phyloP scores from a whole-genome alignment of 768 basidiomycete genomes.

The Termitomyces sp. region DNA sequence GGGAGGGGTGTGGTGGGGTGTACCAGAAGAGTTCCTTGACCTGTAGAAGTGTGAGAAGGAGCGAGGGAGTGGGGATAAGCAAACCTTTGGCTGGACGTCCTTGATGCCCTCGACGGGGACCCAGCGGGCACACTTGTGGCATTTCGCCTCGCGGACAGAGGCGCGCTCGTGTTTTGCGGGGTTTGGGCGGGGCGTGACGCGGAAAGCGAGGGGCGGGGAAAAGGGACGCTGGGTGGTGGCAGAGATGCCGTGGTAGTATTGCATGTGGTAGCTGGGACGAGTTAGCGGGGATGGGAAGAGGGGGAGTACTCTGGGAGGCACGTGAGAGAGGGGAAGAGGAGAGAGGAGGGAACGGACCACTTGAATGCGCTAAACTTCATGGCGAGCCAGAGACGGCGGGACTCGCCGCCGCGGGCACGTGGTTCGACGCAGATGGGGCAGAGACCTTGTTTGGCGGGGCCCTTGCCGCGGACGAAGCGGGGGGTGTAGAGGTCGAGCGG shows the following conservation, averaged over 20 bases:
- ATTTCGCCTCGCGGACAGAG: conserved; percentile 62
- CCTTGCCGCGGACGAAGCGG: conserved; percentile 67
- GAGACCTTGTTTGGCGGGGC: conserved; percentile 63
- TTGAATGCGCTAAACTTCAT: conserved; percentile 84
- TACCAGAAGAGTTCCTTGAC: conserved; percentile 77
- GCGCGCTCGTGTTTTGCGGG: conserved; percentile 57
- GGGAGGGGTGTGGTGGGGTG: neutral
- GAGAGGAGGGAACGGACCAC: conserved; percentile 42
- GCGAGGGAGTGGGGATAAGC: neutral
- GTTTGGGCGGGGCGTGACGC: conserved; percentile 36
- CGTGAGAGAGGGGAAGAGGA: neutral
- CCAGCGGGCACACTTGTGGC: conserved; percentile 76
- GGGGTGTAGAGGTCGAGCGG: conserved; percentile 74
- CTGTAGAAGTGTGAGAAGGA: conserved; percentile 23
- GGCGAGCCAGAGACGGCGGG: conserved; percentile 62
- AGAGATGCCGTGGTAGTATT: conserved; percentile 67
- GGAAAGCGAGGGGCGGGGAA: conserved; percentile 69
- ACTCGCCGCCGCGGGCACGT: conserved; percentile 55
- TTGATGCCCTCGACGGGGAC: conserved; percentile 69
- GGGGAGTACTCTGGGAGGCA: neutral
- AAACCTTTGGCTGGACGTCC: conserved; percentile 66
- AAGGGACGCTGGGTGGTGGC: conserved; percentile 65
- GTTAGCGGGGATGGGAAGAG: too few species aligned
- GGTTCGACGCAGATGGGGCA: conserved; percentile 75
- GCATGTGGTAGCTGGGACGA: conserved; percentile 68